A percentile compares a stretch with the other conserved stretches of the same genome.
Conservation (phyloP, 371 early-diverging fungal genomes). For the Saksenaea vasiformis region DNA sequence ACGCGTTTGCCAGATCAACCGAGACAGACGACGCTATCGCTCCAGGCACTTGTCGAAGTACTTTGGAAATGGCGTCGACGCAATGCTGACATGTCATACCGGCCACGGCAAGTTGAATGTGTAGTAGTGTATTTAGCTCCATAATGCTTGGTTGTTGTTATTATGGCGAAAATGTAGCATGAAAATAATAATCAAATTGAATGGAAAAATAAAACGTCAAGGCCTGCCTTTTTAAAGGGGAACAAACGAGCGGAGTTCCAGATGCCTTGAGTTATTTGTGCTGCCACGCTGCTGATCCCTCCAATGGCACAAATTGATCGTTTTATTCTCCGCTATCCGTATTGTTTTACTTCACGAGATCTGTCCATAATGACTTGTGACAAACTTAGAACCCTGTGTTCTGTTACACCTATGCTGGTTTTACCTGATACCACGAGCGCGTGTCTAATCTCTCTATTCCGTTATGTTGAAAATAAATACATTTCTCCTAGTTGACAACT, state of each 20-base stretch:
- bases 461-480: too few relatives aligned
- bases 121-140: background rate
- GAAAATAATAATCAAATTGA: background rate
- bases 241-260: slow-evolving; percentile 9
- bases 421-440: too few relatives aligned
- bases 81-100: slow-evolving; percentile 47
- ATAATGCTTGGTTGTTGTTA: background rate
- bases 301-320: slow-evolving; percentile 3
- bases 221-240: background rate
- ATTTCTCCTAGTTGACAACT: too few relatives aligned
- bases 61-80: slow-evolving; percentile 23
- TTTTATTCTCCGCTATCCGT: background rate
- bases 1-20: slow-evolving; percentile 29
- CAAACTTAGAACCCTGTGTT: too few relatives aligned
- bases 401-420: too few relatives aligned
- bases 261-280: background rate
- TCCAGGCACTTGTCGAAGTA: slow-evolving; percentile 20
- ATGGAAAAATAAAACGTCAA: background rate
- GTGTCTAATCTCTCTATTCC: too few relatives aligned
- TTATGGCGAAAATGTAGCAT: background rate
- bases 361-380: too few relatives aligned
- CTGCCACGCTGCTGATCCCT: background rate
- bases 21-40: slow-evolving; percentile 11
- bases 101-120: slow-evolving; percentile 6
- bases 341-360: too few relatives aligned